Conservation (phyloP, 1,284 basidiomycete genomes). For the Gomphus sp. region DNA sequence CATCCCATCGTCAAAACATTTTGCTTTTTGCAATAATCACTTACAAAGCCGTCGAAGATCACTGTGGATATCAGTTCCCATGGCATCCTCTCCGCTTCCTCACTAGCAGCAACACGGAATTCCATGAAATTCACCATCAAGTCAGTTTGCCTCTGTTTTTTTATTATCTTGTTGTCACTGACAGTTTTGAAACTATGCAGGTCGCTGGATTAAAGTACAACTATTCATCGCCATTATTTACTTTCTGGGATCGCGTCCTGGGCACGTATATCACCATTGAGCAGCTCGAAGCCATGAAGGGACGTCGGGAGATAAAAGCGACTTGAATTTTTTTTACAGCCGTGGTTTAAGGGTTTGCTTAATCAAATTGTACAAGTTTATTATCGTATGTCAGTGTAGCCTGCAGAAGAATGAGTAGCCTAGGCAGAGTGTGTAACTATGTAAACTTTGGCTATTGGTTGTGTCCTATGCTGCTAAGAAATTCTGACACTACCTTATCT, state of each 20-base stretch:
- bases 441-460: no score
- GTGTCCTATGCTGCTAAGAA: no score
- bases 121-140: slow-evolving; percentile 98
- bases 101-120: slow-evolving; percentile 89
- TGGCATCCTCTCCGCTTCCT: slow-evolving; percentile 86
- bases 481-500: no score
- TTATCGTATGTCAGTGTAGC: no score
- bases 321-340: no score
- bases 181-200: not conserved
- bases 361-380: no score
- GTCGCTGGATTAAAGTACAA: slow-evolving; percentile 2
- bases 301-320: not conserved
- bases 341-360: no score
- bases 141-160: slow-evolving; percentile 27
- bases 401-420: no score
- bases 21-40: slow-evolving; percentile 80
- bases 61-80: slow-evolving; percentile 87
- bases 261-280: slow-evolving; percentile 3
- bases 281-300: not conserved
- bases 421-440: no score
- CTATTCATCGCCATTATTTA: slow-evolving; percentile 2
- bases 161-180: not conserved
- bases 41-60: slow-evolving; percentile 95
- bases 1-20: slow-evolving; percentile 80
- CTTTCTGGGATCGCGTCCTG: slow-evolving; percentile 2